Base-by-base conservation (phyloP, 305 asterid species). In the Solanum aculeatissimum region DNA sequence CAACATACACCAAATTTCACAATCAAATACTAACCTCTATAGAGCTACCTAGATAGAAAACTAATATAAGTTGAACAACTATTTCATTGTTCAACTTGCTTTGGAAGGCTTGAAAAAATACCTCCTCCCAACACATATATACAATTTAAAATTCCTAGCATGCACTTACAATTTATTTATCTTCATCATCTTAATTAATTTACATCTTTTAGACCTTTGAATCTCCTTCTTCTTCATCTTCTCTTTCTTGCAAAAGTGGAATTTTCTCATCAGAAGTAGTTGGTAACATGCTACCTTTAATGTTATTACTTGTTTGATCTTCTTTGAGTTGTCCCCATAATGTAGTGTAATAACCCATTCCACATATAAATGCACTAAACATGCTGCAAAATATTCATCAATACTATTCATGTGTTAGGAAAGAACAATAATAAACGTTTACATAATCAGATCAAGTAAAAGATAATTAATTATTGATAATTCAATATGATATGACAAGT, bases 361-460 rank as follows among this genome's bases (percentile, higher is more conserved):
- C 96, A 85, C 93, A 91, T 25, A 92, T 63, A 87, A 92, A 86
- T 49, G 96, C 96, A 83, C 93, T 92, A 88, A 93, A 83, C 94
- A 93, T 92, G 89, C 97, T 93, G 74, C 88, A 87, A 29, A 57
- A 42, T 53, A 40, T 27, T 57, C 19, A 25, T 72, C 27, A 68
- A 9, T 78, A 45, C n/a, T 18, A 62, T 7, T 6, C 32, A 29
- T 29, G 3, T 38, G 54, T 57, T 71, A 82, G 80, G 12, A 49
- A 27, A 77, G 47, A 7, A 54, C 9, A 15, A 15, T 4, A 45
- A 45, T 10, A 62, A 2, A 7, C 5, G 11, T 2, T 7, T 40
- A 27, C 2, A 0, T 13, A 0, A 11, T 29, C 14, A 11, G 4
- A 53, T 55, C 16, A 18, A 9, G 53, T 47, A 18, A 79, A 77